A percentile compares a stretch with the other conserved stretches of the same genome.
phyloP scores from a whole-genome alignment of 2,329 filamentous ascomycete genomes.

The Trichoderma gracile region DNA sequence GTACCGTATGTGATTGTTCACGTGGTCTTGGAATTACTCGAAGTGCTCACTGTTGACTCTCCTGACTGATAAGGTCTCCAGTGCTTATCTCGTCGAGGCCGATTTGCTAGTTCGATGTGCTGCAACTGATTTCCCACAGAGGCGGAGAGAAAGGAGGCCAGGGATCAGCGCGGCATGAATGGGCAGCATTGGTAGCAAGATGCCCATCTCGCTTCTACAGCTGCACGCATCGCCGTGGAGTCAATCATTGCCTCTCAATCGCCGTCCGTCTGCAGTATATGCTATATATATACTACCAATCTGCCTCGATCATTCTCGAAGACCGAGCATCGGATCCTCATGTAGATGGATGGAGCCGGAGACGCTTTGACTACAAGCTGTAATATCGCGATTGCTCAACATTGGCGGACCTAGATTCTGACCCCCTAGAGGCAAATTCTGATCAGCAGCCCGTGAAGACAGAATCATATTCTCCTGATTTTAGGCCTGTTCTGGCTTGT shows the following conservation, averaged over 20 bases:
- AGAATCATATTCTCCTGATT: neutral
- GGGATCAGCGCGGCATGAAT: neutral
- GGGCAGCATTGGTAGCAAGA: neutral
- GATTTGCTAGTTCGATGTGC: neutral
- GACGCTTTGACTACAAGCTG: neutral
- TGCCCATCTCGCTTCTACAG: slow-evolving; percentile 8
- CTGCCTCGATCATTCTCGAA: neutral
- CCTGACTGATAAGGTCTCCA: neutral
- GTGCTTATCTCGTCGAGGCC: neutral
- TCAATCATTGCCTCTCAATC: neutral
- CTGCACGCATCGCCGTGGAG: neutral
- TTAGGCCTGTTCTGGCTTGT: too few species aligned
- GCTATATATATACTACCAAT: neutral
- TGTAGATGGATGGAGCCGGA: neutral
- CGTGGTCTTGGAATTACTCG: neutral
- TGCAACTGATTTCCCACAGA: neutral
- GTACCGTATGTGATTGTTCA: neutral
- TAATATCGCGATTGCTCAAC: neutral
- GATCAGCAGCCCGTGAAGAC: slow-evolving; percentile 7
- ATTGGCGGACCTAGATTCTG: neutral
- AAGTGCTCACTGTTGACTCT: neutral
- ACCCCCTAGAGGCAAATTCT: slow-evolving; percentile 1
- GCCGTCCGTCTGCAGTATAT: neutral
- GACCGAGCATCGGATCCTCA: neutral
- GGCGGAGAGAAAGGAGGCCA: neutral